Evolutionary conservation across 225 moss, liverwort and hornwort species (phyloP), one percentile per base, ranked within the genome.

Genomic region (Antitrichia curtipendula): DNA sequence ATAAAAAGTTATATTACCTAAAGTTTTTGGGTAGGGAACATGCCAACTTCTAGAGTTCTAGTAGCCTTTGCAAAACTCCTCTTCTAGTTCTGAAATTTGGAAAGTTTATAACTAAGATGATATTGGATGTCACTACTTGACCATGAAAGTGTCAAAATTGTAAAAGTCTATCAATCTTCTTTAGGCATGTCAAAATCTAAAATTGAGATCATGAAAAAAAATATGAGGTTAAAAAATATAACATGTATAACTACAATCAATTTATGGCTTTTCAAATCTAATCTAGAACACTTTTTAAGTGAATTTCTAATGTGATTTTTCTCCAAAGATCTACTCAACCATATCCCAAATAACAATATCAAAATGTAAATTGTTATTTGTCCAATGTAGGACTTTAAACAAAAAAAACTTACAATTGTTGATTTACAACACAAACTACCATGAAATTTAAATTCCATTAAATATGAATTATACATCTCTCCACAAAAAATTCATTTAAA

Each of bases 21-120:
- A 22, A 66, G 4, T 4, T 68, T 68, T 68, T 0, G 4, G 21
- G 0, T 0, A 66, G 1, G n/a, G 12, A 2, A 13, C 22, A 2
- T 7, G n/a, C n/a, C 21, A n/a, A n/a, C n/a, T n/a, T n/a, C n/a
- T n/a, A n/a, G n/a, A n/a, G n/a, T n/a, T 36, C 6, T 66, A 12
- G 12, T n/a, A 65, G 36, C 20, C n/a, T 65, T 65, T 36, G 16
- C 21, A n/a, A n/a, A 66, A 66, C 12, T 10, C n/a, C 2, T 38
- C 22, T 38, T 68, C 1, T 38, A 38, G 2, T 38, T 66, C 23
- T 38, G 23, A 38, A 23, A 13, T 68, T 34, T 40, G 4, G 8
- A 13, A 24, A 68, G 13, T 38, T 40, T 68, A 0, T 23, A 68
- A 13, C 3, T 38, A 24, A 38, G 40, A 40, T 68, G 38, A 38